These are phyloP conservation scores for Penicillium sp. DNA, from an alignment of 2,329 filamentous ascomycete genomes.

Conservation along the genomic window DNA sequence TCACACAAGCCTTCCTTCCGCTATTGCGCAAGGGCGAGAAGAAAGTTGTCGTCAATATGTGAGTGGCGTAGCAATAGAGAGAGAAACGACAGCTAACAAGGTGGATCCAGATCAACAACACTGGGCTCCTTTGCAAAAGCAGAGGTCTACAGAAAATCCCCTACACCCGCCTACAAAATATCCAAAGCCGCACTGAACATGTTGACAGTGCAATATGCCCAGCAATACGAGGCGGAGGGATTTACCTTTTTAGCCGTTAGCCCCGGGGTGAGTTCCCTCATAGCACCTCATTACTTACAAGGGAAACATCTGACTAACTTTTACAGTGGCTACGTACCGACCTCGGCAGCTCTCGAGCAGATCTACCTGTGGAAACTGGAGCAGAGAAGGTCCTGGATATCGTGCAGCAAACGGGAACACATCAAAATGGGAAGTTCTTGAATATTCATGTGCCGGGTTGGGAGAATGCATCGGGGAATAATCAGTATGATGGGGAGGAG, in stretches of 20 bases:
- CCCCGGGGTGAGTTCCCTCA: constrained; percentile 52
- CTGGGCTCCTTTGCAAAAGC: constrained; percentile 51
- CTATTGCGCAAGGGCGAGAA: constrained; percentile 45
- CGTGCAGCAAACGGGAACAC: constrained; percentile 48
- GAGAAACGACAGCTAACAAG: constrained; percentile 5
- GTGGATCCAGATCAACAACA: constrained; percentile 47
- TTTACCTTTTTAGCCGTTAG: constrained; percentile 52
- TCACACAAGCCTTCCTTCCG: constrained; percentile 50
- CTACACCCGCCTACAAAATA: constrained; percentile 52
- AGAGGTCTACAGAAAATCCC: constrained; percentile 17
- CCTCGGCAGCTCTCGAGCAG: constrained; percentile 48
- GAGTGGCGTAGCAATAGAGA: constrained; percentile 17
- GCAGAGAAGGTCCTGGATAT: constrained; percentile 51
- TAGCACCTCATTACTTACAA: not conserved
- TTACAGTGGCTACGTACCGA: constrained; percentile 56
- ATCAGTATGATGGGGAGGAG: constrained; percentile 47
- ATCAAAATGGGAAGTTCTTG: constrained; percentile 57
- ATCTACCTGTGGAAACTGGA: constrained; percentile 50
- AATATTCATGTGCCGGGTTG: constrained; percentile 50
- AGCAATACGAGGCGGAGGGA: constrained; percentile 44
- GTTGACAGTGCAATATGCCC: constrained; percentile 49
- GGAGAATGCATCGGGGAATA: constrained; percentile 43
- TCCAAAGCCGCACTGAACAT: constrained; percentile 58
- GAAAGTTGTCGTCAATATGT: constrained; percentile 57
- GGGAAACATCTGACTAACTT: constrained; percentile 1